These are phyloP conservation scores for Aspergillus sclerotialis DNA, from an alignment of 2,329 filamentous ascomycete genomes.

Conservation along the genomic window DNA sequence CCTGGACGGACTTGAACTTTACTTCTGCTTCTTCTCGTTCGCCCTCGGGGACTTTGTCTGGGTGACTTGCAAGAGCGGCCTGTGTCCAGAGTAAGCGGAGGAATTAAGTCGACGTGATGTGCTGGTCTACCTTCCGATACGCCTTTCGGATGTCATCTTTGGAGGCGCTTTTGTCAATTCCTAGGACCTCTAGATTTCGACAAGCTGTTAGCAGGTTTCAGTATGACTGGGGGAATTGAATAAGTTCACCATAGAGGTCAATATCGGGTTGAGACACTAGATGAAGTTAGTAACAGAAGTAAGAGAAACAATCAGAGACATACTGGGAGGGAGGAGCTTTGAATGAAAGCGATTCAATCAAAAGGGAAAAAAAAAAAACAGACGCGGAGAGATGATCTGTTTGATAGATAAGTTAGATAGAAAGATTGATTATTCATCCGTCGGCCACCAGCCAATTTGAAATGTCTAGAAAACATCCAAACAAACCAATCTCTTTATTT, in stretches of 20 bases:
- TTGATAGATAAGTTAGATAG: not conserved
- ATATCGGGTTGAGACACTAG: constrained; percentile 35
- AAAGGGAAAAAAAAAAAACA: not conserved
- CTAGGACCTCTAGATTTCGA: constrained; percentile 80
- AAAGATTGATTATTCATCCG: not conserved
- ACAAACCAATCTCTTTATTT: not conserved
- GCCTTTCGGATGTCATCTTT: constrained; percentile 88
- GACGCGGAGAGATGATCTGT: not conserved
- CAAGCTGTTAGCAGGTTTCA: constrained; percentile 6
- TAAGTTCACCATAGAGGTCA: constrained; percentile 62
- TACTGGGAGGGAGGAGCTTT: too few species aligned
- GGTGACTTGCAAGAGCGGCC: constrained; percentile 83
- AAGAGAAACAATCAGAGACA: constrained; percentile 4
- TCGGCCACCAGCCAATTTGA: too few species aligned
- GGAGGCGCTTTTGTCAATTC: constrained; percentile 62
- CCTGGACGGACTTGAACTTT: constrained; percentile 86
- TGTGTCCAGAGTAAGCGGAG: constrained; percentile 30
- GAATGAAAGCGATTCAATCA: too few species aligned
- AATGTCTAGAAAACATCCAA: not conserved
- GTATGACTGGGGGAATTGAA: constrained; percentile 10
- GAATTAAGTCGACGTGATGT: not conserved
- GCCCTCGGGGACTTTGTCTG: constrained; percentile 87
- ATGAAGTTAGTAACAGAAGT: constrained; percentile 12
- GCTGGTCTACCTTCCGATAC: constrained; percentile 71
- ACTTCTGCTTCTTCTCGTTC: constrained; percentile 78